phyloP scores from a whole-genome alignment of 164 flowering plant species.

The Paratinospora sagittata region DNA sequence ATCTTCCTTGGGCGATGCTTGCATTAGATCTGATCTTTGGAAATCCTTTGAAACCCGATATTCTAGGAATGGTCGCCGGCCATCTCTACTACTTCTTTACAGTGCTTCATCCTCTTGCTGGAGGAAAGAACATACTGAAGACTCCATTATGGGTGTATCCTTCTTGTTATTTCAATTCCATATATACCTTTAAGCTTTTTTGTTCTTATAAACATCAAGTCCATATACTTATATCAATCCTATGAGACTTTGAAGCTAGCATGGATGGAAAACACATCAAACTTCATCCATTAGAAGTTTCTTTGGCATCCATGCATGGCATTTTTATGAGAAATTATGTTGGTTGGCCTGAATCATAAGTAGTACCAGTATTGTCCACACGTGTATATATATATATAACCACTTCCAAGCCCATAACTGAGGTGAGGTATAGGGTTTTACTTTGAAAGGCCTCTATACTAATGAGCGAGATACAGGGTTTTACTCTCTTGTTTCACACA shows the following conservation, averaged over 20 bases:
- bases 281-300: not conserved
- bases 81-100: constrained; percentile 50
- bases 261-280: not conserved
- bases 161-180: constrained; percentile 13
- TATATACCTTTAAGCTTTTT: too few species aligned
- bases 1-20: constrained; percentile 51
- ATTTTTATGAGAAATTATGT: not conserved
- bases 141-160: constrained; percentile 70
- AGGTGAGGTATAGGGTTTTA: too few species aligned
- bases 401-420: too few species aligned
- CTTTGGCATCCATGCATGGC: not conserved
- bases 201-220: too few species aligned
- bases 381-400: too few species aligned
- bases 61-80: constrained; percentile 47
- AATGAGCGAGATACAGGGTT: too few species aligned
- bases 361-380: too few species aligned
- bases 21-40: constrained; percentile 42
- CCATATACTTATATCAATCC: too few species aligned
- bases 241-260: not conserved
- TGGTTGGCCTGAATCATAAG: too few species aligned
- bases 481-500: too few species aligned
- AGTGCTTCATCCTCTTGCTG: constrained; percentile 50
- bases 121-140: constrained; percentile 32
- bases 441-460: too few species aligned
- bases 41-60: constrained; percentile 28